A percentile compares a stretch with the other conserved stretches of the same genome.
Evolutionary conservation across 306 rosid species (phyloP).

Genomic region (Canavalia gladiata): DNA sequence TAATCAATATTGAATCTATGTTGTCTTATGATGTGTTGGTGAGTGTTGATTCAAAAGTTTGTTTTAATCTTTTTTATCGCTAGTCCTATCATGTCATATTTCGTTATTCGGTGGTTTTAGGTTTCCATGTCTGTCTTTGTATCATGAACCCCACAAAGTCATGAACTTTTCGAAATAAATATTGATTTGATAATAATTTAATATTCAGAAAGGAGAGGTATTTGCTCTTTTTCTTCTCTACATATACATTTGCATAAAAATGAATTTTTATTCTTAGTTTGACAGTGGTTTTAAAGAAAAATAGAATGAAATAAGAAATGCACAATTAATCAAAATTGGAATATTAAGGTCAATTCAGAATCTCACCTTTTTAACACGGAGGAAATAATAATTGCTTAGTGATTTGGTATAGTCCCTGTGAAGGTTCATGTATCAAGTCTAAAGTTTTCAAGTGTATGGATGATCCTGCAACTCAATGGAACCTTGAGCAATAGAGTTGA

Average conservation of each 20-base stretch:
- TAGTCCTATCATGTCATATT: not conserved
- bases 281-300: too few relatives aligned
- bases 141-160: not conserved
- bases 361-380: not conserved
- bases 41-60: not conserved
- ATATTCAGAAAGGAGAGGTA: not conserved
- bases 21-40: not conserved
- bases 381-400: not conserved
- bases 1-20: not conserved
- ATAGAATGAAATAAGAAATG: not conserved
- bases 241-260: not conserved
- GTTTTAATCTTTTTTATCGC: not conserved
- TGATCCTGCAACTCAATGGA: too few relatives aligned
- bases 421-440: too few relatives aligned
- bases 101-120: not conserved
- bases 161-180: not conserved
- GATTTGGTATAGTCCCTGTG: too few relatives aligned
- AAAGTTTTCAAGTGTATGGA: too few relatives aligned
- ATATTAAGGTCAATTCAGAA: not conserved
- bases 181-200: constrained; percentile 14
- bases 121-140: constrained; percentile 9
- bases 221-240: not conserved
- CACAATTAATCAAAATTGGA: not conserved
- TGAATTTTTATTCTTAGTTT: too few relatives aligned
- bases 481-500: too few relatives aligned